Conservation (phyloP, 768 basidiomycete species). For the Lactarius indigo region DNA sequence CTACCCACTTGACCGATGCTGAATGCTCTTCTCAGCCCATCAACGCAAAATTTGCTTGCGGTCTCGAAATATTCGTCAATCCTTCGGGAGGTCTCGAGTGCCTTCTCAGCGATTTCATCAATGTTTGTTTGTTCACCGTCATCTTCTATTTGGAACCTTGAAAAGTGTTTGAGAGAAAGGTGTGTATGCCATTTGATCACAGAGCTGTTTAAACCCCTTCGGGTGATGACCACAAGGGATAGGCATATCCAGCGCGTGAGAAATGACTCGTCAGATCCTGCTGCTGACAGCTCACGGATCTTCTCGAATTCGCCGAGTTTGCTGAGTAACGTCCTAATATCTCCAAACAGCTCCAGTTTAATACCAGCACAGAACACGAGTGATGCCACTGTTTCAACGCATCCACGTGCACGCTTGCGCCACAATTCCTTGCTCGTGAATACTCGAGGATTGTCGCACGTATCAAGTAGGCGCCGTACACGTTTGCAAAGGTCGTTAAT, state of each 20-base stretch:
- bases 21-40: too few relatives aligned
- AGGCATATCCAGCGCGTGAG: background rate
- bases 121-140: background rate
- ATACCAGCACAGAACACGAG: background rate
- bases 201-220: background rate
- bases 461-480: background rate
- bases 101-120: too few relatives aligned
- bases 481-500: background rate
- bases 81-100: too few relatives aligned
- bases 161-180: background rate
- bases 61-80: too few relatives aligned
- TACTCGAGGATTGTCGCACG: background rate
- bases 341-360: background rate
- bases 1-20: too few relatives aligned
- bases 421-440: background rate
- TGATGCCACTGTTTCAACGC: background rate
- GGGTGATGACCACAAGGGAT: background rate
- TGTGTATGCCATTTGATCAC: background rate
- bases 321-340: background rate
- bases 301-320: too few relatives aligned
- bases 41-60: too few relatives aligned
- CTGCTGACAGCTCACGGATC: background rate
- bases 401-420: background rate
- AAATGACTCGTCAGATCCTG: background rate
- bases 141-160: background rate